phyloP scores from a whole-genome alignment of 2,329 filamentous ascomycete genomes.

The Colletotrichum viniferum region DNA sequence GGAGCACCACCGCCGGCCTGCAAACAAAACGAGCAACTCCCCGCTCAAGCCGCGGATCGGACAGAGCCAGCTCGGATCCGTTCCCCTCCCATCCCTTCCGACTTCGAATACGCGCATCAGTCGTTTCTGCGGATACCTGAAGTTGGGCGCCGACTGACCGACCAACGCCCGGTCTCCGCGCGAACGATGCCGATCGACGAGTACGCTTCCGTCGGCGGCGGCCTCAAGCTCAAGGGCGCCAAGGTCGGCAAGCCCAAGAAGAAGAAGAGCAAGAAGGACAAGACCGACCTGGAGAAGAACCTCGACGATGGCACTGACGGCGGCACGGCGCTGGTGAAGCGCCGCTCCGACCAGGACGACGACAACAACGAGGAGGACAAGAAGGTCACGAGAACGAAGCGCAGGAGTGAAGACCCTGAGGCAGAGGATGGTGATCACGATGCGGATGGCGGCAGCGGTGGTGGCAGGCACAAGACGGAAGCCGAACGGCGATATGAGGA shows the following conservation, averaged over 20 bases:
- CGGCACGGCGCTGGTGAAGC: slow-evolving; percentile 49
- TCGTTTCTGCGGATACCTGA: background rate
- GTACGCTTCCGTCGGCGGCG: slow-evolving; percentile 72
- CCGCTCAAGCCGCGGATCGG: background rate
- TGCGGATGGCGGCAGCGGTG: slow-evolving; percentile 32
- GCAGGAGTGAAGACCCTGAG: slow-evolving; percentile 29
- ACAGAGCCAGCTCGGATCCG: background rate
- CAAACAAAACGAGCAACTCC: background rate
- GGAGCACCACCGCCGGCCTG: background rate
- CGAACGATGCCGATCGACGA: slow-evolving; percentile 72
- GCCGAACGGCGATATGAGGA: slow-evolving; percentile 84
- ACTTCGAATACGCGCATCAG: background rate
- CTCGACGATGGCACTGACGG: slow-evolving; percentile 39
- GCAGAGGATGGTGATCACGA: slow-evolving; percentile 35
- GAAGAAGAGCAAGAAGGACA: slow-evolving; percentile 66
- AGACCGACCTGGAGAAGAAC: slow-evolving; percentile 51
- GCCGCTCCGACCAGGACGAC: slow-evolving; percentile 30
- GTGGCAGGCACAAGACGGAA: slow-evolving; percentile 73
- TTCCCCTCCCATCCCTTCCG: background rate
- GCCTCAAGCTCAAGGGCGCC: slow-evolving; percentile 83
- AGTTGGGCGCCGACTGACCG: background rate
- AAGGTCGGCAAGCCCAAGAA: slow-evolving; percentile 69
- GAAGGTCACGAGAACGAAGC: slow-evolving; percentile 15
- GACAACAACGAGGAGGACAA: slow-evolving; percentile 28
- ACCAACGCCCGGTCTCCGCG: background rate